These are phyloP conservation scores for Sarocladium oryzae DNA, from an alignment of 2,329 filamentous ascomycete genomes.

Conservation along the genomic window DNA sequence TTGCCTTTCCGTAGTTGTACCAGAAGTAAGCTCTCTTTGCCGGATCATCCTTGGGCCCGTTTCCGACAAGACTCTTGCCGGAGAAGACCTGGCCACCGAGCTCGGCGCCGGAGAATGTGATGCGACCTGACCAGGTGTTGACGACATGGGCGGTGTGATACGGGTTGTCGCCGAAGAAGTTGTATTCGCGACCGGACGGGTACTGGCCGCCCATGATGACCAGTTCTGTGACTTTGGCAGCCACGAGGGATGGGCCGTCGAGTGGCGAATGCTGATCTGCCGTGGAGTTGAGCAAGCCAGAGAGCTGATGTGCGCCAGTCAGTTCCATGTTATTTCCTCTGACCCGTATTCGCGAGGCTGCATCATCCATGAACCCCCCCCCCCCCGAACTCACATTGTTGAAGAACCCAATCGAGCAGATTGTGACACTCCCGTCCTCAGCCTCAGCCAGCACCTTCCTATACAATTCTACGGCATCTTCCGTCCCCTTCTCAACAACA, in stretches of 20 bases:
- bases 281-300: constrained; percentile 37
- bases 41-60: constrained; percentile 26
- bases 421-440: constrained; percentile 34
- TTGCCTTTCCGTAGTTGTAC: constrained; percentile 28
- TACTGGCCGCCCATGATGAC: constrained; percentile 48
- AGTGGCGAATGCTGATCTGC: constrained; percentile 32
- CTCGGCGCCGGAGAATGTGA: constrained; percentile 38
- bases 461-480: constrained; percentile 37
- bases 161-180: constrained; percentile 38
- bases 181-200: constrained; percentile 40
- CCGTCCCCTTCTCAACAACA: constrained; percentile 18
- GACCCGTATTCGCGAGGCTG: too few species aligned
- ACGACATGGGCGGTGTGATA: constrained; percentile 35
- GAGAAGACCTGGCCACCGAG: constrained; percentile 35
- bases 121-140: constrained; percentile 33
- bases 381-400: constrained; percentile 28
- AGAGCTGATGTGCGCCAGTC: constrained; percentile 24
- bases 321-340: too few species aligned
- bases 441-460: constrained; percentile 33
- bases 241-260: constrained; percentile 33
- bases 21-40: constrained; percentile 32
- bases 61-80: constrained; percentile 27
- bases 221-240: constrained; percentile 39
- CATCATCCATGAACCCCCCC: too few species aligned
- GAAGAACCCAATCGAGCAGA: constrained; percentile 39